Conservation (phyloP, 257 asterid species). For the Osmanthus fragrans region DNA sequence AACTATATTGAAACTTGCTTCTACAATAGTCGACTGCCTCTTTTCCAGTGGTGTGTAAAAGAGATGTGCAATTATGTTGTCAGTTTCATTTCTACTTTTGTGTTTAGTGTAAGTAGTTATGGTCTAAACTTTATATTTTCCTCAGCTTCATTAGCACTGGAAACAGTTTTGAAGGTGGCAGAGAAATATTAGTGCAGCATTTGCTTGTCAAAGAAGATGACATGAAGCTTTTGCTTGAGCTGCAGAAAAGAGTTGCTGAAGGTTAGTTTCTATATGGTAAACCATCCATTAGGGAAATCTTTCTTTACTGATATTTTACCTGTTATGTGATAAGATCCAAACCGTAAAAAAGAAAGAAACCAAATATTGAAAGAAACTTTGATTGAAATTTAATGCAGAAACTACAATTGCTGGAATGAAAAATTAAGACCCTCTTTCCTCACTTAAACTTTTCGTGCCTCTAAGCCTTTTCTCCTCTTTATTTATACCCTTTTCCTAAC, state of each 20-base stretch:
- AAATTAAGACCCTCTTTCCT: too few relatives aligned
- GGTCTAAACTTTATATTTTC: slow-evolving; percentile 13
- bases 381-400: too few relatives aligned
- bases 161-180: slow-evolving; percentile 49
- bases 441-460: too few relatives aligned
- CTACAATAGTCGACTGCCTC: neutral
- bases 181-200: slow-evolving; percentile 91
- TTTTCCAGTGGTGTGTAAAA: neutral
- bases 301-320: neutral
- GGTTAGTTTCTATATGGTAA: slow-evolving; percentile 45
- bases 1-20: neutral
- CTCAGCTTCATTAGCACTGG: slow-evolving; percentile 75
- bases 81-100: neutral
- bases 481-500: too few relatives aligned
- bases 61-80: slow-evolving; percentile 1
- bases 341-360: too few relatives aligned
- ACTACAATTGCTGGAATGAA: too few relatives aligned
- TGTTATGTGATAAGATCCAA: neutral
- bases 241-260: slow-evolving; percentile 63
- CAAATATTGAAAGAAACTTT: too few relatives aligned
- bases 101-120: neutral
- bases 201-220: slow-evolving; percentile 93
- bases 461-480: too few relatives aligned
- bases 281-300: neutral
- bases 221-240: slow-evolving; percentile 70